Evolutionary conservation across 495 filamentous ascomycete genomes (phyloP).

Genomic region (Annulohypoxylon bovei): DNA sequence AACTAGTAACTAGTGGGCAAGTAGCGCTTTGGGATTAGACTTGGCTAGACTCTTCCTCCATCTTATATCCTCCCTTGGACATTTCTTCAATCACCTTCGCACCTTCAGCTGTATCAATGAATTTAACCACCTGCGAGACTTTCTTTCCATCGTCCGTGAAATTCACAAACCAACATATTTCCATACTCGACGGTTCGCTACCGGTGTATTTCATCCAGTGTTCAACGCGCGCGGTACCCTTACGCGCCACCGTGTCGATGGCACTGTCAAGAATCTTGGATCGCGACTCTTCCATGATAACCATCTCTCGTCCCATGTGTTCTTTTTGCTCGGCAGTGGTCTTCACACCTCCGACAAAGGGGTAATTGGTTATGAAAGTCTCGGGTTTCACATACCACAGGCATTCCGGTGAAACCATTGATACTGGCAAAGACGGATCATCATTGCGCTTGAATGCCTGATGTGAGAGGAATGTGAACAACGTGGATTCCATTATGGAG

Average conservation of each 20-base stretch:
- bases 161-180: constrained; percentile 19
- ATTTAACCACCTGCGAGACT: constrained; percentile 8
- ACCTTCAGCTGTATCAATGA: constrained; percentile 8
- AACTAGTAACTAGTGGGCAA: neutral
- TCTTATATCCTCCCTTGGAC: neutral
- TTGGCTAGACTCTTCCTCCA: neutral
- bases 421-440: neutral
- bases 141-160: constrained; percentile 20
- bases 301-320: constrained; percentile 3
- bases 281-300: neutral
- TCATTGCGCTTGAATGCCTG: neutral
- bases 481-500: constrained; percentile 13
- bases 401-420: neutral
- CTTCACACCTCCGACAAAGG: constrained; percentile 4
- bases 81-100: constrained; percentile 4
- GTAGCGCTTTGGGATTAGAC: neutral
- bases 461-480: neutral
- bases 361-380: constrained; percentile 1
- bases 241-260: constrained; percentile 5
- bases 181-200: neutral
- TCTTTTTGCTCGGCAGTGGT: constrained; percentile 15
- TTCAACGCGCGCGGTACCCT: constrained; percentile 3
- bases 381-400: neutral
- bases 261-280: constrained; percentile 2
- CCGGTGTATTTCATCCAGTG: constrained; percentile 2